Evolutionary conservation across 176 grass and related monocot genomes (phyloP), one percentile per base, ranked within the genome.

Genomic region (Poa pratensis): DNA sequence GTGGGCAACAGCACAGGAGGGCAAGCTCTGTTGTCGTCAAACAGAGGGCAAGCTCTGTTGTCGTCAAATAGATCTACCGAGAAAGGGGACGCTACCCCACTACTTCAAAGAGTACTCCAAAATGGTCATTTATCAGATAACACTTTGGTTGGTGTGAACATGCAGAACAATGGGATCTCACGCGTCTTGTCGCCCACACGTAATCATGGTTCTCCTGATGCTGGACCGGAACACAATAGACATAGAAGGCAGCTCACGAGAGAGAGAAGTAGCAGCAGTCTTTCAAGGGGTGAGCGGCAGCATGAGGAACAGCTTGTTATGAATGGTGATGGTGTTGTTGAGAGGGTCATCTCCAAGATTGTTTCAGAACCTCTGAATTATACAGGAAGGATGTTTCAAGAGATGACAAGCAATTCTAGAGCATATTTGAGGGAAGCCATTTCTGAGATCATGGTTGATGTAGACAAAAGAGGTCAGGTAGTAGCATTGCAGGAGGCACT

Each of bases 361-460:
- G 83, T 95, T 18, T 84, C 90, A 78, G 93, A 98, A 78, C 96
- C 93, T 78, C 84, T 98, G 68, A 90, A 94, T 89, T 84, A 88
- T 63, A 90, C 86, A 46, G 91, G 83, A 82, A 93, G 93, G 83
- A 95, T 98, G 93, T 93, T 98, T 95, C 93, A 94, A 79, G 93
- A 95, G 83, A 98, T 98, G 96, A 94, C 93, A 39, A 90, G 88
- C 30, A 92, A 82, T 84, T 98, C 96, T 78, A 82, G 94, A 83
- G 82, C 83, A 73, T 98, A 92, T 82, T 74, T 98, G 80, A 98
- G 87, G 88, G 86, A 98, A 76, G 87, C 93, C 24, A 95, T 98
- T 83, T 92, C 83, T 92, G 96, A 98, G 23, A 92, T 95, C 80
- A 83, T 98, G 79, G 84, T 83, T 7, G 82, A 80, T 88, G 69